These are phyloP conservation scores for Lactuca saligna DNA, from an alignment of 129 eudicot genomes.

Conservation along the genomic window DNA sequence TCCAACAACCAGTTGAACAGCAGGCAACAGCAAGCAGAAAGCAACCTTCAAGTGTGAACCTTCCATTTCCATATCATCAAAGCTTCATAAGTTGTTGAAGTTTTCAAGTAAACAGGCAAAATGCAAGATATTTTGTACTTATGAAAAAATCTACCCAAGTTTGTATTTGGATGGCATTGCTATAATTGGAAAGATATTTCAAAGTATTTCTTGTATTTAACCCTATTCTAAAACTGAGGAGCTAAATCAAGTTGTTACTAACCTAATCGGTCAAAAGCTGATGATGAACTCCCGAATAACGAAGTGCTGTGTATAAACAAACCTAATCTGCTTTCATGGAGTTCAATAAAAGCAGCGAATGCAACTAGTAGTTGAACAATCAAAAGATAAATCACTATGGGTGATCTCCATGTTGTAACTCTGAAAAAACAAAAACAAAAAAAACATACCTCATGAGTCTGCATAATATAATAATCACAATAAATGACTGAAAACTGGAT, in stretches of 20 bases:
- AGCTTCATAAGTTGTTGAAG: slow-evolving; percentile 14
- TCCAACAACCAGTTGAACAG: slow-evolving; percentile 52
- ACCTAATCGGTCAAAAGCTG: slow-evolving; percentile 44
- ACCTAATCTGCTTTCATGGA: slow-evolving; percentile 42
- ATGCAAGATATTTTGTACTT: no score
- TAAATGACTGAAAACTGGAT: not conserved
- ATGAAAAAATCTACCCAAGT: no score
- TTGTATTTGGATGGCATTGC: no score
- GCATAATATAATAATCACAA: slow-evolving; percentile 3
- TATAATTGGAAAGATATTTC: no score
- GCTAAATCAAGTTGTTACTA: slow-evolving; percentile 20
- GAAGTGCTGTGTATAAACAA: slow-evolving; percentile 20
- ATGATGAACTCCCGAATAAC: slow-evolving; percentile 33
- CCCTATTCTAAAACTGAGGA: not conserved
- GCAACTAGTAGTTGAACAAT: slow-evolving; percentile 43
- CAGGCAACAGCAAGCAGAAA: slow-evolving; percentile 51
- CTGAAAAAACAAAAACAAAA: slow-evolving; percentile 22
- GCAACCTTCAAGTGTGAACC: slow-evolving; percentile 56
- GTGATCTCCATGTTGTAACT: slow-evolving; percentile 47
- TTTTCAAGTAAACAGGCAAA: not conserved
- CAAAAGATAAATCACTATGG: slow-evolving; percentile 41
- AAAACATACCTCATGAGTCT: not conserved
- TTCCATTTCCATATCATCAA: slow-evolving; percentile 10
- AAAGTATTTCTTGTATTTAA: not conserved
- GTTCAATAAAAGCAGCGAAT: slow-evolving; percentile 40